These are phyloP conservation scores for Medicago truncatula DNA, from an alignment of 306 rosid species.

Conservation along the genomic window DNA sequence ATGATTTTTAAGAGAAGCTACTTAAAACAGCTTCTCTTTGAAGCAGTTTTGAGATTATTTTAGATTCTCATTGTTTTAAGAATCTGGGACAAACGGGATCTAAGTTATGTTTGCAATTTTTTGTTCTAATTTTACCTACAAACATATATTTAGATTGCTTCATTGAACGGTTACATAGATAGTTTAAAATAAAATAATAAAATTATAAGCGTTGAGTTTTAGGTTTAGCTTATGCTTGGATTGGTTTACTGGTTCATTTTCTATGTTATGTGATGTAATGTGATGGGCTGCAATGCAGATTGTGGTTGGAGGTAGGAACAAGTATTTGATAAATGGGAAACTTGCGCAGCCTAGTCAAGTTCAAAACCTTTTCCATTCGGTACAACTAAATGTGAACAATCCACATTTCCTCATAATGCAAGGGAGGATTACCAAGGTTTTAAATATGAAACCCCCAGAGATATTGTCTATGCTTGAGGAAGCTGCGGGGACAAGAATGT, in stretches of 20 bases:
- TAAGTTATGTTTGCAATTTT: background rate
- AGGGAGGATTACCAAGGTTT: conserved; percentile 98
- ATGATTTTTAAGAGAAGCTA: too few relatives aligned
- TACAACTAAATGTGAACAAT: conserved; percentile 95
- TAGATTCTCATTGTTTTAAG: too few relatives aligned
- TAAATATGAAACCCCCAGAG: conserved; percentile 97
- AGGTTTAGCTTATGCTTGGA: conserved; percentile 2
- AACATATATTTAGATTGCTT: background rate
- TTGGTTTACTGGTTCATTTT: conserved; percentile 22
- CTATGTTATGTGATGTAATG: background rate
- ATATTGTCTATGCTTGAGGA: conserved; percentile 98
- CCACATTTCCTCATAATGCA: conserved; percentile 99
- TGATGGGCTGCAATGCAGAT: conserved; percentile 62
- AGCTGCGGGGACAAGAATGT: conserved; percentile 99
- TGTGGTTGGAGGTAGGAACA: conserved; percentile 98
- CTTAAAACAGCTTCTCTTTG: too few relatives aligned
- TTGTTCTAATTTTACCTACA: background rate
- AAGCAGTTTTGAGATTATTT: too few relatives aligned
- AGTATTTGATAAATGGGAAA: conserved; percentile 89
- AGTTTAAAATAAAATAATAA: background rate
- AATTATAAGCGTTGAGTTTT: background rate
- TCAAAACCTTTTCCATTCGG: conserved; percentile 95
- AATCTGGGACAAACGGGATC: too few relatives aligned
- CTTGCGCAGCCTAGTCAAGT: conserved; percentile 99
- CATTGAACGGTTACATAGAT: background rate